A percentile compares a stretch with the other conserved stretches of the same genome.
phyloP scores from a whole-genome alignment of 202 grass and related monocot species.

The Cymbopogon flexuosus region DNA sequence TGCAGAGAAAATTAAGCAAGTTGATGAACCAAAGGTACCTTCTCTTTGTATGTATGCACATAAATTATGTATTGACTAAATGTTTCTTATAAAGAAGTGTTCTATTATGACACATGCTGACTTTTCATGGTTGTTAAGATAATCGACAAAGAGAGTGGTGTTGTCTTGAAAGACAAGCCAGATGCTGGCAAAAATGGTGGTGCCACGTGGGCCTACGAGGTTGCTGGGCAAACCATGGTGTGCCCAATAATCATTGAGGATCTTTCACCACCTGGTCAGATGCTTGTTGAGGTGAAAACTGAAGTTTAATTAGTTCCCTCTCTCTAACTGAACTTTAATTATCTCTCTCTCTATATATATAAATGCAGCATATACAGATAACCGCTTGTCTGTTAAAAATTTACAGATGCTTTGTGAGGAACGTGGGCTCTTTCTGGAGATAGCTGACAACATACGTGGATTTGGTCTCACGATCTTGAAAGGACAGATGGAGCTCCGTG shows the following conservation, averaged over 20 bases:
- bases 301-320: background rate
- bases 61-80: background rate
- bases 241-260: constrained; percentile 96
- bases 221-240: constrained; percentile 86
- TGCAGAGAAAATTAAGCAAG: constrained; percentile 88
- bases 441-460: constrained; percentile 81
- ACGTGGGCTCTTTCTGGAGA: constrained; percentile 86
- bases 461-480: constrained; percentile 91
- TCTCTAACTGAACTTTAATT: constrained; percentile 10
- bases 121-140: constrained; percentile 58
- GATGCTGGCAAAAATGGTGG: constrained; percentile 51
- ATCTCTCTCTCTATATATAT: background rate
- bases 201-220: constrained; percentile 89
- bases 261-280: constrained; percentile 75
- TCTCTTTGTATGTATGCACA: background rate
- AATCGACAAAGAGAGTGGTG: constrained; percentile 71
- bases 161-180: constrained; percentile 82
- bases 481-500: constrained; percentile 75
- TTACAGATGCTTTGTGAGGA: constrained; percentile 91
- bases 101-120: background rate
- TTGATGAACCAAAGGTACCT: constrained; percentile 79
- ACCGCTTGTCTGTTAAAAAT: background rate
- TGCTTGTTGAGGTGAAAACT: constrained; percentile 89
- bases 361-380: constrained; percentile 2
- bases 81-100: background rate